Conservation (phyloP, 2,329 filamentous ascomycete genomes). For the Fusarium domesticum region DNA sequence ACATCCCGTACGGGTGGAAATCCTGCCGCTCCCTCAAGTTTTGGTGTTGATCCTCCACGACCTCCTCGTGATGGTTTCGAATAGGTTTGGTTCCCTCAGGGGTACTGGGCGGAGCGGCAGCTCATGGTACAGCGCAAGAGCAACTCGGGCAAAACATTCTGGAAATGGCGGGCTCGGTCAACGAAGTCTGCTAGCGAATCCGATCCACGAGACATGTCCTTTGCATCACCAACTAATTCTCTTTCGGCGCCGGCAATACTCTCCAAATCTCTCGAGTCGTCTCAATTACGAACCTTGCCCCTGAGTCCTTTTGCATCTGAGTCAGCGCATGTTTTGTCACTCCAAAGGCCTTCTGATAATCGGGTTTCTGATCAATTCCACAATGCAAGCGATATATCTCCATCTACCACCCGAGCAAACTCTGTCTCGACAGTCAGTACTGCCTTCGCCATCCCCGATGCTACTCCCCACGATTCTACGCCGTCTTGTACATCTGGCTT, state of each 20-base stretch:
- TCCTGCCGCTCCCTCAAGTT: constrained; percentile 13
- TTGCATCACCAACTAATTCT: constrained; percentile 27
- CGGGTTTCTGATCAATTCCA: constrained; percentile 6
- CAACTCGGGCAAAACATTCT: constrained; percentile 35
- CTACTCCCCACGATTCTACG: constrained; percentile 1
- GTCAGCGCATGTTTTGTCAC: constrained; percentile 45
- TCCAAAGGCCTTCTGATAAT: constrained; percentile 37
- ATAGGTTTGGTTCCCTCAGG: constrained; percentile 62
- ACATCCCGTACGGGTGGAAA: constrained; percentile 3
- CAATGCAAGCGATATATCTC: constrained; percentile 7
- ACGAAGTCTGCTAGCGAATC: constrained; percentile 37
- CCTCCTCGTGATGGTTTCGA: constrained; percentile 53
- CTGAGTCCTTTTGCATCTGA: constrained; percentile 47
- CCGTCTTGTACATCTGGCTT: constrained; percentile 2
- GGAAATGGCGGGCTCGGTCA: constrained; percentile 42
- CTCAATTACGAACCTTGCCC: constrained; percentile 17
- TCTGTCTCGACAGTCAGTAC: constrained; percentile 11
- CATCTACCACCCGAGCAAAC: constrained; percentile 1
- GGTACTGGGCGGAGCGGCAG: constrained; percentile 61
- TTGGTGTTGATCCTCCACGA: constrained; percentile 51
- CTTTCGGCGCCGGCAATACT: constrained; percentile 11
- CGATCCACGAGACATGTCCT: constrained; percentile 20
- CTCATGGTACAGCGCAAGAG: constrained; percentile 29
- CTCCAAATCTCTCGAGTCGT: constrained; percentile 11
- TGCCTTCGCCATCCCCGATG: not conserved